Base-by-base conservation (phyloP, 345 rosid genomes). In the Jatropha curcas region DNA sequence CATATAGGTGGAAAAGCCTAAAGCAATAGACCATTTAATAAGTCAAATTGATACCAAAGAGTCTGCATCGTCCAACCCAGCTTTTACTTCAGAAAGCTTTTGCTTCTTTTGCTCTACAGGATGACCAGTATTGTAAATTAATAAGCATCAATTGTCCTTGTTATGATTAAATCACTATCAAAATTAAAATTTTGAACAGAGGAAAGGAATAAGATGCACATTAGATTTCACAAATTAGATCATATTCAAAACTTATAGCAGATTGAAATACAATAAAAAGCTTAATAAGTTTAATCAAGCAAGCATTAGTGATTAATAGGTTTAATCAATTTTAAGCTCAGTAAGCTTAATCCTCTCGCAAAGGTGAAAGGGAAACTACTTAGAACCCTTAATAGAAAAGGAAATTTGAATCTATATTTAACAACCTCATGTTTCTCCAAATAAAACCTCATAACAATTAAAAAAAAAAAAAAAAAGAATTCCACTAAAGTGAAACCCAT, bases 61-160 rank as follows among this genome's bases (percentile, higher is more conserved):
- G 34, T 79, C 82, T 7, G 82, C 82, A 50, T 71, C 82, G 27
- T 79, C 82, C 65, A 79, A 24, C 12, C 73, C 70, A 20, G 78
- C 64, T 74, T 50, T 71, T 41, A 79, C 56, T 51, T 79, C 78
- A 31, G 72, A 39, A 66, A 79, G 57, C 27, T 70, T 79, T 60
- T 79, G 82, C 71, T 79, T 71, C 75, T 74, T 79, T 74, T 74
- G 78, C 77, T 74, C 78, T 79, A 74, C 50, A 60, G n/a, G 27
- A 41, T 27, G 22, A 66, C 33, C 41, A 55, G 28, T 14, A 43
- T 13, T 39, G 28, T 11, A n/a, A 52, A 52, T 37, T 14, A 14
- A 57, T 22, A 34, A 24, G 19, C 59, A 71, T 2, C 46, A 55
- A 24, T 55, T 30, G 30, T 10, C 59, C 8, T 55, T 55, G 59